A percentile compares a stretch with the other conserved stretches of the same genome.
phyloP scores from a whole-genome alignment of 2,329 filamentous ascomycete genomes.

The Spiromastix sp. region DNA sequence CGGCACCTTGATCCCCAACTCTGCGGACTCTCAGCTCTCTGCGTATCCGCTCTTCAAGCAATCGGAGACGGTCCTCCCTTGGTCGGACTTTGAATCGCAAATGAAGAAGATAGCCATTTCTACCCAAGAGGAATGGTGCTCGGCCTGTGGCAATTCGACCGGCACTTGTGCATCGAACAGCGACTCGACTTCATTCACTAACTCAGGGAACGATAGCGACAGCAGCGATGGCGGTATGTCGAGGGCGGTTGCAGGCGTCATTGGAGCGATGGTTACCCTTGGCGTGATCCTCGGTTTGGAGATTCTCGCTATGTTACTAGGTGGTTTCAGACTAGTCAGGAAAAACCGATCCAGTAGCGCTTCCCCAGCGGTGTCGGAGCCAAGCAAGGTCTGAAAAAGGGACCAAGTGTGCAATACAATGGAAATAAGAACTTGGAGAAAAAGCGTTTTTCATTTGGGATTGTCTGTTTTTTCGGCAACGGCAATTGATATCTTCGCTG shows the following conservation, averaged over 20 bases:
- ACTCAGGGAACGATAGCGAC: constrained; percentile 17
- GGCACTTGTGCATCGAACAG: constrained; percentile 50
- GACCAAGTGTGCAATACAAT: no score
- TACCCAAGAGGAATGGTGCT: constrained; percentile 61
- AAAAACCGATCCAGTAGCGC: no score
- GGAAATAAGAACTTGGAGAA: no score
- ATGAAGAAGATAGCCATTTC: constrained; percentile 59
- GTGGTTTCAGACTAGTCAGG: constrained; percentile 48
- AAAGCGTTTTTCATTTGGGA: no score
- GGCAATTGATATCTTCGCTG: no score
- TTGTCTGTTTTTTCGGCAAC: no score
- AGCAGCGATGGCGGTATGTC: constrained; percentile 44
- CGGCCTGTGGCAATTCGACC: constrained; percentile 60
- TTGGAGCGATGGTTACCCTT: constrained; percentile 60
- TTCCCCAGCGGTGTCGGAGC: no score
- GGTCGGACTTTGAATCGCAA: constrained; percentile 54
- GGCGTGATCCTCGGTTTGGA: constrained; percentile 51
- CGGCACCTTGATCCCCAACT: constrained; percentile 40
- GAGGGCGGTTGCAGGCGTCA: constrained; percentile 66
- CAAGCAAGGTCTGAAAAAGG: no score
- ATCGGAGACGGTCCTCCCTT: constrained; percentile 47
- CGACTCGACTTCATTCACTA: constrained; percentile 18
- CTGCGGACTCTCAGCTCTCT: constrained; percentile 26
- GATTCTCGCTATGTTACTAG: constrained; percentile 42
- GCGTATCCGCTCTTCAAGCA: constrained; percentile 54